phyloP scores from a whole-genome alignment of 768 basidiomycete species.

The Kockovaella imperatae region DNA sequence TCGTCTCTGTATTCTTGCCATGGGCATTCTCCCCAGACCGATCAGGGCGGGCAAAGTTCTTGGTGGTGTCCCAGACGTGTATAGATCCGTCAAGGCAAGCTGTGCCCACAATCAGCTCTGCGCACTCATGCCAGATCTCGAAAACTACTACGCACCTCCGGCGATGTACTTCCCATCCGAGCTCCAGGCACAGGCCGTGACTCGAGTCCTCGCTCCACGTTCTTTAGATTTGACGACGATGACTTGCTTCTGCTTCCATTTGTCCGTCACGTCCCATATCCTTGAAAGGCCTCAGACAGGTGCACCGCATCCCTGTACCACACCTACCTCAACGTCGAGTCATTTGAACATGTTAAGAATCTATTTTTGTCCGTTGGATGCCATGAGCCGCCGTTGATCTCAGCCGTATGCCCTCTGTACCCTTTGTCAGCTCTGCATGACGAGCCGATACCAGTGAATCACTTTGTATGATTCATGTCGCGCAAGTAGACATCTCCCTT shows the following conservation, averaged over 20 bases:
- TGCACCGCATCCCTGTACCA: too few relatives aligned
- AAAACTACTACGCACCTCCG: constrained; percentile 56
- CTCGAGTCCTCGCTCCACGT: constrained; percentile 84
- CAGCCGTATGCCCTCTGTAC: constrained; percentile 83
- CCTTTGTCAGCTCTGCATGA: constrained; percentile 5
- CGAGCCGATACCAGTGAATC: constrained; percentile 1
- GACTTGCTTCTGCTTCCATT: constrained; percentile 86
- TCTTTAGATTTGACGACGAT: constrained; percentile 97
- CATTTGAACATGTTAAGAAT: constrained; percentile 90
- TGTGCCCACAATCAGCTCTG: constrained; percentile 38
- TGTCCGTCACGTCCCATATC: constrained; percentile 90
- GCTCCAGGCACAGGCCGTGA: constrained; percentile 78
- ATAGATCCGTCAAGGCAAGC: constrained; percentile 85
- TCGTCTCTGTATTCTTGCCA: constrained; percentile 73
- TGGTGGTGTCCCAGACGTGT: constrained; percentile 84
- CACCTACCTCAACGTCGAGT: constrained; percentile 81
- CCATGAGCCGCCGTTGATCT: constrained; percentile 82
- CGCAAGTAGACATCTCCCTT: constrained; percentile 98
- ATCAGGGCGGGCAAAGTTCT: constrained; percentile 88
- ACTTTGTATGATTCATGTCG: constrained; percentile 99
- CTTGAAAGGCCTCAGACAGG: constrained; percentile 47
- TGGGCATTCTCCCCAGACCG: constrained; percentile 82
- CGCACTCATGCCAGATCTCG: not conserved
- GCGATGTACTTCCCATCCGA: constrained; percentile 81
- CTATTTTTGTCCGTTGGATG: constrained; percentile 75